Evolutionary conservation across 148 eudicot genomes (phyloP), one percentile per base, ranked within the genome.

Genomic region (Rhododendron williamsianum): DNA sequence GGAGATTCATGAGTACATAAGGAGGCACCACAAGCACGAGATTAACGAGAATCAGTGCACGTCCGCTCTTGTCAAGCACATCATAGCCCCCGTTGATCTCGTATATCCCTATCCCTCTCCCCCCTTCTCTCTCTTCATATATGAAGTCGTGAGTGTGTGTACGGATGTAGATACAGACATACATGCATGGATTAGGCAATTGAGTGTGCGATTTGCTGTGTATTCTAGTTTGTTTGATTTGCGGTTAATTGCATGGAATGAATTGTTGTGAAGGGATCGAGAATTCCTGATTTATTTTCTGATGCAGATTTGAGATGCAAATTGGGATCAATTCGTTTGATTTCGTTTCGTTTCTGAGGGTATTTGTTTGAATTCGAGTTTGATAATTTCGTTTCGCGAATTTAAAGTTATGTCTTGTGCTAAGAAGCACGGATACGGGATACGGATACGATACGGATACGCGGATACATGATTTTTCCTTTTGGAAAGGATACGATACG

Each of bases 81-180:
- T 94, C 93, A 92, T 92, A 84, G 97, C 95, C 23, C 94, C 95
- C 25, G 85, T 89, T 81, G 91, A 94, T 85, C 89, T 94, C 85
- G 97, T 94, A 93, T 52, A 27, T 27, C 15, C 35, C 43, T 38
- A 18, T 52, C 30, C n/a, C 76, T 84, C 13, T 4, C 27, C 19
- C 35, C 41, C 35, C 30, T 35, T 33, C 46, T 71, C 48, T 43
- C 10, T 8, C 48, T 46, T 8, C 60, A 16, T 54, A 52, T 13
- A 54, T 54, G 21, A 54, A 51, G 54, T 15, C 54, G 54, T 51
- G 15, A 12, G 54, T 51, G 19, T 13, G 15, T 23, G 25, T 73
- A 19, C 10, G 36, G 38, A 18, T 18, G 45, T 74, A 46, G 16
- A 23, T 48, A 71, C 15, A 21, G 12, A 10, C 52, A 48, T 41